Evolutionary conservation across 2,329 filamentous ascomycete species (phyloP).

Genomic region (Alternaria ventricosa): DNA sequence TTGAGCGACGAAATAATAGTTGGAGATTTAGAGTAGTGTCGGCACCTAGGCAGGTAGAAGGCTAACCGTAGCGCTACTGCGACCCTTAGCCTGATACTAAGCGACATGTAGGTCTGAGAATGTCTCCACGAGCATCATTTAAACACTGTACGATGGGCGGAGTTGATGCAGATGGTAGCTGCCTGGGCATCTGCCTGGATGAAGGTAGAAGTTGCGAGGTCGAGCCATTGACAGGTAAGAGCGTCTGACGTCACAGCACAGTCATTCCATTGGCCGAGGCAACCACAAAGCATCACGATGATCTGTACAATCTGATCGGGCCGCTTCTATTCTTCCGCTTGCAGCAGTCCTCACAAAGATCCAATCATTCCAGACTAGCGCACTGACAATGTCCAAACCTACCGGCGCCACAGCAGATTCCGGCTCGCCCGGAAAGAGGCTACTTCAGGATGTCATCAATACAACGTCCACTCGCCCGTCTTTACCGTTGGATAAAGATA

Average conservation of each 20-base stretch:
- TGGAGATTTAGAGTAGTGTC: neutral
- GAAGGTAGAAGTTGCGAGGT: neutral
- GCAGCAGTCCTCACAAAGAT: slow-evolving; percentile 6
- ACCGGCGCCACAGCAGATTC: neutral
- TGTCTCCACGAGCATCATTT: too few species aligned
- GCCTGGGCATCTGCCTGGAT: neutral
- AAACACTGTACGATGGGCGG: too few species aligned
- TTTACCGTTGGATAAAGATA: slow-evolving; percentile 11
- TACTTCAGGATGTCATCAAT: slow-evolving; percentile 18
- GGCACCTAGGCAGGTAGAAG: neutral
- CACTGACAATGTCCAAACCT: slow-evolving; percentile 13
- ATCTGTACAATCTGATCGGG: neutral
- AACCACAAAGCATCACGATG: slow-evolving; percentile 1
- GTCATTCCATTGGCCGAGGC: slow-evolving; percentile 7
- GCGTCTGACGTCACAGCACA: slow-evolving; percentile 12
- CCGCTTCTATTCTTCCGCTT: slow-evolving; percentile 1
- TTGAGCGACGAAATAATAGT: neutral
- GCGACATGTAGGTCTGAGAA: neutral
- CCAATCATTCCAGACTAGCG: slow-evolving; percentile 9
- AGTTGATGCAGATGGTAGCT: neutral
- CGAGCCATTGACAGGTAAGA: neutral
- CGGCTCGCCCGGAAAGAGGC: slow-evolving; percentile 10
- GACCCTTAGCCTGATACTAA: neutral
- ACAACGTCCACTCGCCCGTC: slow-evolving; percentile 9
- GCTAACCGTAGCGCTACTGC: neutral